A percentile compares a stretch with the other conserved stretches of the same genome.
Evolutionary conservation across 345 rosid species (phyloP).

Genomic region (Theobroma cacao): DNA sequence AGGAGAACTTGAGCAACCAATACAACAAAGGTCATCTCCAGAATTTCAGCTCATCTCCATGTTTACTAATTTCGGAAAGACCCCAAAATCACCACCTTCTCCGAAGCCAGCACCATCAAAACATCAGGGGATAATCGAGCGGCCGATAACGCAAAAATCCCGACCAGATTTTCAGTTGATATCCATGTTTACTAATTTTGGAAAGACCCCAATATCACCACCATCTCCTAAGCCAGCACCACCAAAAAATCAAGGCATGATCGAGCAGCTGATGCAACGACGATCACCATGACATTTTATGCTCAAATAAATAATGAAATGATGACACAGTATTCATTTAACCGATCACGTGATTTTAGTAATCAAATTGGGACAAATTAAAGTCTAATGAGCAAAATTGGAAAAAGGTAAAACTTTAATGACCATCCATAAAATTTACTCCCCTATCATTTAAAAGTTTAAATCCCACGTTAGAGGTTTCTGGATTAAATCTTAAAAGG

Average conservation of each 20-base stretch:
- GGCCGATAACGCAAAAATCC: not conserved
- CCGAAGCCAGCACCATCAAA: not conserved
- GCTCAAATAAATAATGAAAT: too few species aligned
- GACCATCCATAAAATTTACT: too few species aligned
- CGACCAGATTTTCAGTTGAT: not conserved
- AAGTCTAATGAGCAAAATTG: too few species aligned
- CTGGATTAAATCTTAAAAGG: too few species aligned
- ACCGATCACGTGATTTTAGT: too few species aligned
- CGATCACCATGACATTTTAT: too few species aligned
- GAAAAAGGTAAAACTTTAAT: too few species aligned
- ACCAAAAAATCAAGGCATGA: not conserved
- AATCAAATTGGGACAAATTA: too few species aligned
- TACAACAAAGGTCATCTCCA: not conserved
- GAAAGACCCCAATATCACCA: not conserved
- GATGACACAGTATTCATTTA: too few species aligned
- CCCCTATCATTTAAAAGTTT: too few species aligned
- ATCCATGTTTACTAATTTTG: not conserved
- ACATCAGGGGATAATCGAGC: not conserved
- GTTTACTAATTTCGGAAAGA: not conserved
- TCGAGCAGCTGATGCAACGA: not conserved
- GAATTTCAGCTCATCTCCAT: not conserved
- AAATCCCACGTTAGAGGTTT: too few species aligned
- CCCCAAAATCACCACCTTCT: not conserved
- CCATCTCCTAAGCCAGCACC: not conserved
- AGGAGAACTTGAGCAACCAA: not conserved